Evolutionary conservation across 495 filamentous ascomycete genomes (phyloP), one percentile per base, ranked within the genome.

Genomic region (Bathelium albidoporum): DNA sequence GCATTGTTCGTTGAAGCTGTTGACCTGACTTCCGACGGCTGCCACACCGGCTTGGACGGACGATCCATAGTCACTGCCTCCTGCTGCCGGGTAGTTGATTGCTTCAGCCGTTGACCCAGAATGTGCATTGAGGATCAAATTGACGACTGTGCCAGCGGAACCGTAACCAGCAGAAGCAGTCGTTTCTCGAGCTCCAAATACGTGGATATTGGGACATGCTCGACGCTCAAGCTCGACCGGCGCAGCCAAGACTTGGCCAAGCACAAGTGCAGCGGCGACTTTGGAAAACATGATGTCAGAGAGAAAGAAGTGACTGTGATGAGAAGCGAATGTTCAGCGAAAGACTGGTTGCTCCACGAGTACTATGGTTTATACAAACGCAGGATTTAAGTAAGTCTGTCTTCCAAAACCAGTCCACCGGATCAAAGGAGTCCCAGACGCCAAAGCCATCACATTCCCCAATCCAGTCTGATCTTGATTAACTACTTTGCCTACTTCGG

Each of bases 151-250:
- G 4, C 49, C 61, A 34, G 66, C 49, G 5, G 59, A 63, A 32
- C 66, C 66, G 44, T 65, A 68, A 41, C 66, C 66, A 14, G 64
- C n/a, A 26, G 60, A 22, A 26, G 66, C 66, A 16, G 66, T 68
- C 39, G 66, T 68, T 60, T 68, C 66, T 24, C 66, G 66, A 49
- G 66, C 66, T 34, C 64, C 66, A 61, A 68, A 68, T 60, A 68
- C 41, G 49, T 68, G 66, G 64, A 60, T 64, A 29, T 18, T 24
- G 24, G 63, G 58, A 16, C 58, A 65, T 18, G 49, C 44, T 60
- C 28, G 16, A 44, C 59, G 63, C 22, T 65, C 29, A 32, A 63
- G 59, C 29, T 65, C 29, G 7, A 63, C 2, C n/a, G 61, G 61
- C 4, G 45, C 24, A 28, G 61, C 61, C 2, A 63, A 18, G 4